These are phyloP conservation scores for Cornus suecica DNA, from an alignment of 148 eudicot species.

Conservation along the genomic window DNA sequence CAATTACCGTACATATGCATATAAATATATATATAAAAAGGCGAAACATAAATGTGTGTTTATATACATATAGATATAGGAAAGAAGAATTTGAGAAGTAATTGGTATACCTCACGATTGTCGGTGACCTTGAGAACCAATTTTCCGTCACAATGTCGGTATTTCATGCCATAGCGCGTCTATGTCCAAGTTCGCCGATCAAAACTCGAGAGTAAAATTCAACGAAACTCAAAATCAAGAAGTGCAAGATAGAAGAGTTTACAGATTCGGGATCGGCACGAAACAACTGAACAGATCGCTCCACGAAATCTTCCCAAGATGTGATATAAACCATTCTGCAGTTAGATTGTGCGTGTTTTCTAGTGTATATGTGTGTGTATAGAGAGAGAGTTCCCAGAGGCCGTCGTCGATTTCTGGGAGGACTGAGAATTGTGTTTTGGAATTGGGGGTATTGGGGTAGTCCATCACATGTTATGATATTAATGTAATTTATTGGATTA, in stretches of 20 bases:
- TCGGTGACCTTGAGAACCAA: slow-evolving; percentile 95
- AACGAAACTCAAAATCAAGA: not conserved
- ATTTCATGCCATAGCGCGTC: slow-evolving; percentile 86
- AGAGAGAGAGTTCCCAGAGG: not conserved
- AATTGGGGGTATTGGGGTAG: too few relatives aligned
- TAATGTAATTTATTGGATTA: too few relatives aligned
- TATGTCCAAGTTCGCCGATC: slow-evolving; percentile 6
- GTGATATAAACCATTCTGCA: slow-evolving; percentile 54
- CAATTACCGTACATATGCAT: too few relatives aligned
- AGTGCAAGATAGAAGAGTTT: not conserved
- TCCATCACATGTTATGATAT: too few relatives aligned
- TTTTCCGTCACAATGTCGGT: slow-evolving; percentile 87
- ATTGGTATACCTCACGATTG: slow-evolving; percentile 63
- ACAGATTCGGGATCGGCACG: slow-evolving; percentile 74
- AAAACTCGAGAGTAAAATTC: not conserved
- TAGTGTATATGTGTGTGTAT: too few relatives aligned
- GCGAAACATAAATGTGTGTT: too few relatives aligned
- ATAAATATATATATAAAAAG: not conserved
- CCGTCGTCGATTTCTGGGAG: too few relatives aligned
- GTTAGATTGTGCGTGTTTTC: too few relatives aligned
- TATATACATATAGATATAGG: too few relatives aligned
- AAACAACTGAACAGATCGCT: slow-evolving; percentile 69
- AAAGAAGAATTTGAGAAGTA: not conserved
- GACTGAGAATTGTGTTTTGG: too few relatives aligned
- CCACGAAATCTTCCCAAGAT: slow-evolving; percentile 82